These are phyloP conservation scores for Fusarium lateritium DNA, from an alignment of 2,329 filamentous ascomycete species.

Conservation along the genomic window DNA sequence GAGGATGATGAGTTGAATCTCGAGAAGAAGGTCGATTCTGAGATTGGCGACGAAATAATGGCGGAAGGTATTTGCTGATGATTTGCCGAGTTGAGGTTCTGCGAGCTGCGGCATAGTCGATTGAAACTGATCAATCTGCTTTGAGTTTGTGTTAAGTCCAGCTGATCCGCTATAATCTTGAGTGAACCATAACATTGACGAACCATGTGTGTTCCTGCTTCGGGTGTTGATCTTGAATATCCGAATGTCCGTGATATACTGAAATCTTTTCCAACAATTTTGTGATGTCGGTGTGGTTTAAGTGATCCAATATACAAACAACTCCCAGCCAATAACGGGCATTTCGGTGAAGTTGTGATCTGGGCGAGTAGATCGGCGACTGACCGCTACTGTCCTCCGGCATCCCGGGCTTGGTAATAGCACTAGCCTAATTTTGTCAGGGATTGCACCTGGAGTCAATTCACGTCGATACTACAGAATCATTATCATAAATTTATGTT, in stretches of 20 bases:
- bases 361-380: background rate
- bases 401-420: too few relatives aligned
- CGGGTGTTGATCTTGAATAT: background rate
- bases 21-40: background rate
- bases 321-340: background rate
- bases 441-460: too few relatives aligned
- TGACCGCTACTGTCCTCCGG: background rate
- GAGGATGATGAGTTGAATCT: slow-evolving; percentile 1
- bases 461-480: too few relatives aligned
- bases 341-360: background rate
- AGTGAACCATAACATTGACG: too few relatives aligned
- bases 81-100: background rate
- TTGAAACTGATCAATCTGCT: background rate
- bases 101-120: background rate
- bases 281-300: too few relatives aligned
- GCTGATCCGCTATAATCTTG: too few relatives aligned
- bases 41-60: background rate
- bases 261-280: too few relatives aligned
- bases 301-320: background rate
- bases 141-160: background rate
- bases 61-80: background rate
- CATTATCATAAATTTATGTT: too few relatives aligned
- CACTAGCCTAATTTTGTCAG: too few relatives aligned
- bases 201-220: too few relatives aligned
- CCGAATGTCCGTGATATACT: background rate